A percentile compares a stretch with the other conserved stretches of the same genome.
These are phyloP conservation scores for Malania oleifera DNA, from an alignment of 164 flowering plant species.

Conservation along the genomic window DNA sequence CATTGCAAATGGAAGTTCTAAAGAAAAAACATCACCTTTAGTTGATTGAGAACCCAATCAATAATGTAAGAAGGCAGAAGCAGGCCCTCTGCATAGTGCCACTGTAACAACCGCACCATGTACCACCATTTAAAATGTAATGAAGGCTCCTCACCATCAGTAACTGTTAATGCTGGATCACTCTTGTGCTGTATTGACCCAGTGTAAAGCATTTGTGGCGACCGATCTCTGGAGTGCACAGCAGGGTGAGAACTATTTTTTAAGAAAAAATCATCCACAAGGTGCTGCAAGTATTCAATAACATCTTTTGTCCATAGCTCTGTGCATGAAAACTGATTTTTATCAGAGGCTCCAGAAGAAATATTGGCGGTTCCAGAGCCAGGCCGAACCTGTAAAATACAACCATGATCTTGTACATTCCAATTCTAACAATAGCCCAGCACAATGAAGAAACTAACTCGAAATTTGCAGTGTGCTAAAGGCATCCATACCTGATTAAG, in stretches of 20 bases:
- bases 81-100: slow-evolving; percentile 88
- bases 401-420: slow-evolving; percentile 11
- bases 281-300: slow-evolving; percentile 73
- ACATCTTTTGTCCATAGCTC: slow-evolving; percentile 97
- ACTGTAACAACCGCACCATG: slow-evolving; percentile 80
- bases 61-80: slow-evolving; percentile 73
- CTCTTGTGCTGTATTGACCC: slow-evolving; percentile 47
- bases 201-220: slow-evolving; percentile 49
- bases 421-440: neutral
- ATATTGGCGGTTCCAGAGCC: slow-evolving; percentile 30
- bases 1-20: too few relatives aligned
- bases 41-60: slow-evolving; percentile 87
- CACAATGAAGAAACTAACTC: neutral
- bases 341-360: slow-evolving; percentile 69
- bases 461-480: neutral
- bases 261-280: slow-evolving; percentile 66
- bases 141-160: slow-evolving; percentile 70
- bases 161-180: slow-evolving; percentile 35
- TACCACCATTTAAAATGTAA: slow-evolving; percentile 91
- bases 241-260: slow-evolving; percentile 45
- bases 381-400: slow-evolving; percentile 65
- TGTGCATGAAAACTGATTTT: slow-evolving; percentile 61
- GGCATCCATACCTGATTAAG: slow-evolving; percentile 60
- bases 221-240: slow-evolving; percentile 52
- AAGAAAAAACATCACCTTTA: slow-evolving; percentile 47